phyloP scores from a whole-genome alignment of 345 rosid species.

The Moricandia moricandioides region DNA sequence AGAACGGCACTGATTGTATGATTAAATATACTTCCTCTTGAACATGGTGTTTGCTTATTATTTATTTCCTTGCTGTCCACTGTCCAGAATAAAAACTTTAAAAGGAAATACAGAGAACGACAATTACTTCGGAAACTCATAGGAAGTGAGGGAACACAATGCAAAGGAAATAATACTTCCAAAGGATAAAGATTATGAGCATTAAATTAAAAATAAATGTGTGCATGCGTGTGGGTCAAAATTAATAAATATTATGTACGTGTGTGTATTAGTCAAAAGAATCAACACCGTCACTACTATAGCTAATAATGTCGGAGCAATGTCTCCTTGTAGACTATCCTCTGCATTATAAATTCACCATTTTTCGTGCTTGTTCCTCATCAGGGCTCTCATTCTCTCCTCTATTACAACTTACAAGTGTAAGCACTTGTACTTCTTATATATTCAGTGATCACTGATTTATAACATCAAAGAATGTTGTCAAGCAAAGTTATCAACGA shows the following conservation, averaged over 20 bases:
- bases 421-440: not conserved
- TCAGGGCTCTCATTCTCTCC: conserved; percentile 33
- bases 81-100: conserved; percentile 5
- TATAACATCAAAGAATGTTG: conserved; percentile 39
- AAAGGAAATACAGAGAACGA: conserved; percentile 27
- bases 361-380: conserved; percentile 26
- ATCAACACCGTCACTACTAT: conserved; percentile 41
- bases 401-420: conserved; percentile 7
- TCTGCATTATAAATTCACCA: conserved; percentile 15
- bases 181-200: not conserved
- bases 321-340: conserved; percentile 14
- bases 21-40: not conserved
- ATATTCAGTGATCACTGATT: conserved; percentile 6
- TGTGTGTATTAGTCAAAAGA: conserved; percentile 36
- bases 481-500: conserved; percentile 62
- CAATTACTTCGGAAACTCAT: conserved; percentile 30
- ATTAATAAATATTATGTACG: conserved; percentile 15
- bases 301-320: conserved; percentile 29
- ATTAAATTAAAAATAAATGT: conserved; percentile 2
- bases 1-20: not conserved
- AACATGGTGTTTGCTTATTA: not conserved
- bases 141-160: conserved; percentile 16
- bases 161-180: conserved; percentile 8
- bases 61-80: conserved; percentile 15
- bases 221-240: conserved; percentile 29